A percentile compares a stretch with the other conserved stretches of the same genome.
Conservation (phyloP, 1,284 basidiomycete genomes). For the Cryptococcus sp. region DNA sequence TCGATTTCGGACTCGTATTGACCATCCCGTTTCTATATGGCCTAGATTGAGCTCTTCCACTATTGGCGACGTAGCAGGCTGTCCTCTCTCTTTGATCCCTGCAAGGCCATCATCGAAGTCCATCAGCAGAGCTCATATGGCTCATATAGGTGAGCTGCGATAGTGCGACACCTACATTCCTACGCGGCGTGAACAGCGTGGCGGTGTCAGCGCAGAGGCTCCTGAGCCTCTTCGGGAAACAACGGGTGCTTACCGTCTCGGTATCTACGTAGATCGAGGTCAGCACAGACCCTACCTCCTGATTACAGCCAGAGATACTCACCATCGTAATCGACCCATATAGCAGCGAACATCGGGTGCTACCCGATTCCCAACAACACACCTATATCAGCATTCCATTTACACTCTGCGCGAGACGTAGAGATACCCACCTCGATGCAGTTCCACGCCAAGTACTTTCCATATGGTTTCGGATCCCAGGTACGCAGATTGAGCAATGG, state of each 20-base stretch:
- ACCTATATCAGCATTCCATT: background rate
- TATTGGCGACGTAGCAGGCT: conserved; percentile 51
- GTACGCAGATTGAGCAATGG: conserved; percentile 45
- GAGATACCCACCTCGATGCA: conserved; percentile 37
- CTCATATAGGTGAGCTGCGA: too few relatives aligned
- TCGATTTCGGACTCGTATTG: conserved; percentile 47
- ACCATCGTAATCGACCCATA: conserved; percentile 49
- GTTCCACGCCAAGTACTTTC: conserved; percentile 46
- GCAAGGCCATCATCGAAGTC: background rate
- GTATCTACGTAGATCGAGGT: conserved; percentile 26
- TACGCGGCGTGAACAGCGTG: conserved; percentile 2
- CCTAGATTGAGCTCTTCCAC: conserved; percentile 51
- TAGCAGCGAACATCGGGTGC: conserved; percentile 51
- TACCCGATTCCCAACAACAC: conserved; percentile 6
- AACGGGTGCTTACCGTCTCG: conserved; percentile 32
- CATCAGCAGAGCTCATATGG: background rate
- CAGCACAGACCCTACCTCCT: background rate
- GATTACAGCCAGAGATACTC: conserved; percentile 1
- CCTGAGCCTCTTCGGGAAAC: too few relatives aligned
- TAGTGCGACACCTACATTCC: conserved; percentile 29
- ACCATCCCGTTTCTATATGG: conserved; percentile 49
- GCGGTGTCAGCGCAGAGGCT: background rate
- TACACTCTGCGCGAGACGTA: background rate
- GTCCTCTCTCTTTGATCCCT: conserved; percentile 52
- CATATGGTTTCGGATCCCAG: conserved; percentile 49